Evolutionary conservation across 2,329 filamentous ascomycete species (phyloP).

Genomic region (Colletotrichum incanum): DNA sequence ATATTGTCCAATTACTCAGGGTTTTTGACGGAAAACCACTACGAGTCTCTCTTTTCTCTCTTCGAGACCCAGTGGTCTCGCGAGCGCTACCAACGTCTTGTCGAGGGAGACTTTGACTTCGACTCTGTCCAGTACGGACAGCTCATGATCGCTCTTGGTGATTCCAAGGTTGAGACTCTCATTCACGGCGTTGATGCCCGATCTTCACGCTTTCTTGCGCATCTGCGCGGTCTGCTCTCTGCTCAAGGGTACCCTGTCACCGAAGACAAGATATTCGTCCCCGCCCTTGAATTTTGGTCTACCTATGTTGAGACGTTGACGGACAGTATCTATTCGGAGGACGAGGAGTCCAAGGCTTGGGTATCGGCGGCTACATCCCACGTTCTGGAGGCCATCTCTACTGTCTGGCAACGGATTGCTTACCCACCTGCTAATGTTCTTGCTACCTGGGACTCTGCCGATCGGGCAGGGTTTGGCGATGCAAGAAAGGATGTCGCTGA

Average conservation of each 20-base stretch:
- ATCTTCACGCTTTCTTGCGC: slow-evolving; percentile 68
- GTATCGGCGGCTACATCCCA: slow-evolving; percentile 70
- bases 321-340: slow-evolving; percentile 70
- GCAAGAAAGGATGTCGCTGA: slow-evolving; percentile 86
- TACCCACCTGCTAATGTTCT: slow-evolving; percentile 74
- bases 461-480: slow-evolving; percentile 77
- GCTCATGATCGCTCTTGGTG: slow-evolving; percentile 78
- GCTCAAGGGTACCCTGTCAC: slow-evolving; percentile 77
- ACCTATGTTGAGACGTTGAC: slow-evolving; percentile 80
- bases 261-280: slow-evolving; percentile 83
- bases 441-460: slow-evolving; percentile 78
- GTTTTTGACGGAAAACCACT: slow-evolving; percentile 74
- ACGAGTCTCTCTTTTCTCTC: slow-evolving; percentile 70
- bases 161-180: slow-evolving; percentile 74
- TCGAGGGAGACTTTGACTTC: slow-evolving; percentile 74
- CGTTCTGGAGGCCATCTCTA: slow-evolving; percentile 75
- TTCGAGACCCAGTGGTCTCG: slow-evolving; percentile 74
- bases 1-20: slow-evolving; percentile 75
- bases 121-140: slow-evolving; percentile 77
- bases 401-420: slow-evolving; percentile 78
- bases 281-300: slow-evolving; percentile 86
- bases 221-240: slow-evolving; percentile 76
- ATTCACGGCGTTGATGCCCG: slow-evolving; percentile 67
- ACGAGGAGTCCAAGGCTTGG: slow-evolving; percentile 66
- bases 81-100: slow-evolving; percentile 67